Base-by-base conservation (phyloP, 305 asterid species). In the Salvia sclarea region DNA sequence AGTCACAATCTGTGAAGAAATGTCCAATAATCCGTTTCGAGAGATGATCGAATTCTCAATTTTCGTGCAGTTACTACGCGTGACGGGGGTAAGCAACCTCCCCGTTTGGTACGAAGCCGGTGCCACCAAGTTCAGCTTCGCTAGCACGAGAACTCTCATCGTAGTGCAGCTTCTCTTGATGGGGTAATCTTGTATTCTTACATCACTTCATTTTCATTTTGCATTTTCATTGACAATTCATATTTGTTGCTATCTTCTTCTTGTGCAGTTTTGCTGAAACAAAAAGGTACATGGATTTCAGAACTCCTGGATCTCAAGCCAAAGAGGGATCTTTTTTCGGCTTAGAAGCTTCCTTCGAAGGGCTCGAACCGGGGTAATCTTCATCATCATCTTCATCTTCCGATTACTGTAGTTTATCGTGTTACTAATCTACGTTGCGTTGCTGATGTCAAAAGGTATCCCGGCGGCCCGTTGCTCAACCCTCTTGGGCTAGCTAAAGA, bases 101-200 rank as follows among this genome's bases (percentile, higher is more conserved):
- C 98, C 98, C 1, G 86, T 89, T 17, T 92, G 98, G 98, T 87
- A 86, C 61, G 95, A 92, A 86, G 98, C 96, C 13, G 96, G 98
- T 55, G 95, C 96, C 41, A 89, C 92, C 61, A 89, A 84, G 66
- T 89, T 86, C 47, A 69, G 72, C 35, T 89, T 92, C 68, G 92
- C 96, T 8, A 92, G 78, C 82, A 86, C 96, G 69, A 80, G 41
- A 68, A 82, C 90, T 37, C 68, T 85, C 33, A 41, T 85, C 60
- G 64, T 80, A 62, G 81, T 85, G 68, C 90, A 85, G 68, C 75
- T 92, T 17, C 71, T 92, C 55, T 76, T 92, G 61, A 92, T 92
- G 98, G 96, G 98, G 11, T 8, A 38, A 11, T 61, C 30, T 17
- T 18, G 41, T 38, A 11, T 38, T 76, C 37, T 5, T 45, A 16